A percentile compares a stretch with the other conserved stretches of the same genome.
Conservation (phyloP, 2,329 filamentous ascomycete species). For the Trichoderma sp. region DNA sequence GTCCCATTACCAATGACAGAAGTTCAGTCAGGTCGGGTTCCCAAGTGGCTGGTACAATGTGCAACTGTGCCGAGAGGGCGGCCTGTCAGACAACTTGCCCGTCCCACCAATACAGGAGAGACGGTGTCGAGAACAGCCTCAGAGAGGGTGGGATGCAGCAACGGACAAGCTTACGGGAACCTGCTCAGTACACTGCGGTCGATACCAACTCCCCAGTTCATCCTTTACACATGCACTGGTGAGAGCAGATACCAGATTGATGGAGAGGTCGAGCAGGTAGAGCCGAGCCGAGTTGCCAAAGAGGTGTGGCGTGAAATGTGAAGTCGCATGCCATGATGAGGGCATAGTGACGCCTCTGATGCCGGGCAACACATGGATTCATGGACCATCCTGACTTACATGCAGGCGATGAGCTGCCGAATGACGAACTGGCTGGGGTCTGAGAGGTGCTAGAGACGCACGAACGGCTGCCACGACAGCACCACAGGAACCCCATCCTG, state of each 20-base stretch:
- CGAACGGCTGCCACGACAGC: slow-evolving; percentile 23
- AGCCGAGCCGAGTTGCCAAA: not conserved
- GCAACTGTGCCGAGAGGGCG: not conserved
- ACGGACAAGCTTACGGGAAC: not conserved
- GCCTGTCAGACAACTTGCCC: not conserved
- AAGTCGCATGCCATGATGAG: slow-evolving; percentile 16
- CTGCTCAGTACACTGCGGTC: not conserved
- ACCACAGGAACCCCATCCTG: slow-evolving; percentile 6
- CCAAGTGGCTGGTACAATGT: slow-evolving; percentile 4
- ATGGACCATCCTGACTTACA: slow-evolving; percentile 8
- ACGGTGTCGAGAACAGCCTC: not conserved
- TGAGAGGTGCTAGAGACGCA: slow-evolving; percentile 19
- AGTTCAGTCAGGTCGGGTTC: slow-evolving; percentile 5
- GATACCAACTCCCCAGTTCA: not conserved
- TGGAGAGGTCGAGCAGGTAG: slow-evolving; percentile 1
- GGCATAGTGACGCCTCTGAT: slow-evolving; percentile 24
- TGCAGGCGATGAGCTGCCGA: slow-evolving; percentile 18
- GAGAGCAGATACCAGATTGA: slow-evolving; percentile 7
- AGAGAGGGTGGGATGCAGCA: not conserved
- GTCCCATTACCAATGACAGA: slow-evolving; percentile 7
- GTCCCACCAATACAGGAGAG: not conserved
- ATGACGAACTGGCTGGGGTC: slow-evolving; percentile 21
- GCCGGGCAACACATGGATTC: slow-evolving; percentile 10
- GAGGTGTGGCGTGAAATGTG: slow-evolving; percentile 11
- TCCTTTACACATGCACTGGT: slow-evolving; percentile 7